Conservation (phyloP, 1,284 basidiomycete genomes). For the Cryptococcus sp. region DNA sequence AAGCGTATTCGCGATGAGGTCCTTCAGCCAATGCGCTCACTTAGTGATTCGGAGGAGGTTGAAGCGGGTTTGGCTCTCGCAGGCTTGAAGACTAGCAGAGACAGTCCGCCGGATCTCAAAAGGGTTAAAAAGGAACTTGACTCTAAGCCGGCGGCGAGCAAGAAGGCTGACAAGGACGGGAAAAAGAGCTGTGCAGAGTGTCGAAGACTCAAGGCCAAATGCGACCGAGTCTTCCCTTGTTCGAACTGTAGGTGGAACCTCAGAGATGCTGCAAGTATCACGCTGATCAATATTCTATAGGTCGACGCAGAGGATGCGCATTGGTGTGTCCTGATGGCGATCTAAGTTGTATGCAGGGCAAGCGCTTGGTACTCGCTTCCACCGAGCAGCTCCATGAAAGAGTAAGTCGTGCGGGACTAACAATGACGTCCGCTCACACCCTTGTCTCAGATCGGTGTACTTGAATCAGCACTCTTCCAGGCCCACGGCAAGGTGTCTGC, state of each 20-base stretch:
- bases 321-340: constrained; percentile 49
- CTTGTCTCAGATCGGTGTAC: constrained; percentile 33
- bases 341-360: constrained; percentile 51
- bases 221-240: constrained; percentile 48
- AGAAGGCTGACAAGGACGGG: constrained; percentile 23
- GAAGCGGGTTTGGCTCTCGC: constrained; percentile 40
- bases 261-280: no score
- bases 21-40: neutral
- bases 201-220: constrained; percentile 48
- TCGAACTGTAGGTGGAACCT: constrained; percentile 42
- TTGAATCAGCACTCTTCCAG: constrained; percentile 46
- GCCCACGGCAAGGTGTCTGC: constrained; percentile 23
- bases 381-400: constrained; percentile 49
- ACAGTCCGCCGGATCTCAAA: constrained; percentile 13
- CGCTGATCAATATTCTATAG: constrained; percentile 8
- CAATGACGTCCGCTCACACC: neutral
- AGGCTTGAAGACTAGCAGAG: constrained; percentile 23
- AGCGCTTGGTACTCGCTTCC: constrained; percentile 47
- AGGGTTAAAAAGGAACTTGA: constrained; percentile 22
- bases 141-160: constrained; percentile 13
- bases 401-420: constrained; percentile 17
- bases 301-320: constrained; percentile 47
- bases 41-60: constrained; percentile 31
- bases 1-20: constrained; percentile 5
- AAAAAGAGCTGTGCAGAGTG: constrained; percentile 49